phyloP scores from a whole-genome alignment of 2,329 filamentous ascomycete genomes.

The Trichoderma breve region DNA sequence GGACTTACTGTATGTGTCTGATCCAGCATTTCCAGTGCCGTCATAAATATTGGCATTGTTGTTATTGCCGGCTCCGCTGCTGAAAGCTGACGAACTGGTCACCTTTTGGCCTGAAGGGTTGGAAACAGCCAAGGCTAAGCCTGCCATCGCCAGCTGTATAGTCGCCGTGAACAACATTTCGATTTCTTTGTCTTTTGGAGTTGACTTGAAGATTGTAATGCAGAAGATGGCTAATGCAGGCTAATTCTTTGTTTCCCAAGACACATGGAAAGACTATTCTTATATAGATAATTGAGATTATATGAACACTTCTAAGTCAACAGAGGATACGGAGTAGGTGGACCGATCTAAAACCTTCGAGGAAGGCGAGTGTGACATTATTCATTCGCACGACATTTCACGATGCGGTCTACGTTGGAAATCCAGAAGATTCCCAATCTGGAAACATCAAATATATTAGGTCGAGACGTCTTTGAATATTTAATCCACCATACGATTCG shows the following conservation, averaged over 20 bases:
- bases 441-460: neutral
- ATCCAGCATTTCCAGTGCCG: neutral
- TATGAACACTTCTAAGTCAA: neutral
- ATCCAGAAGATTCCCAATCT: neutral
- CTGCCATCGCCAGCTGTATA: neutral
- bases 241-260: neutral
- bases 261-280: too few species aligned
- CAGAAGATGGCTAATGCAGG: neutral
- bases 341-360: neutral
- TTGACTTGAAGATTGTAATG: neutral
- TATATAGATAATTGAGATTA: neutral
- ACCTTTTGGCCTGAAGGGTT: constrained; percentile 3
- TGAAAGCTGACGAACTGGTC: neutral
- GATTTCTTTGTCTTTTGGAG: neutral
- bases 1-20: constrained; percentile 2
- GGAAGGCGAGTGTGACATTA: neutral
- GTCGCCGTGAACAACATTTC: neutral
- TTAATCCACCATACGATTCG: neutral
- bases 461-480: neutral
- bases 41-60: constrained; percentile 8
- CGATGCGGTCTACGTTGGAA: neutral
- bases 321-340: neutral
- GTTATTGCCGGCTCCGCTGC: constrained; percentile 7
- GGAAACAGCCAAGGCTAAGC: neutral
- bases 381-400: neutral